Evolutionary conservation across 2,329 filamentous ascomycete genomes (phyloP), one percentile per base, ranked within the genome.

Genomic region (Calonectria multiphialidica): DNA sequence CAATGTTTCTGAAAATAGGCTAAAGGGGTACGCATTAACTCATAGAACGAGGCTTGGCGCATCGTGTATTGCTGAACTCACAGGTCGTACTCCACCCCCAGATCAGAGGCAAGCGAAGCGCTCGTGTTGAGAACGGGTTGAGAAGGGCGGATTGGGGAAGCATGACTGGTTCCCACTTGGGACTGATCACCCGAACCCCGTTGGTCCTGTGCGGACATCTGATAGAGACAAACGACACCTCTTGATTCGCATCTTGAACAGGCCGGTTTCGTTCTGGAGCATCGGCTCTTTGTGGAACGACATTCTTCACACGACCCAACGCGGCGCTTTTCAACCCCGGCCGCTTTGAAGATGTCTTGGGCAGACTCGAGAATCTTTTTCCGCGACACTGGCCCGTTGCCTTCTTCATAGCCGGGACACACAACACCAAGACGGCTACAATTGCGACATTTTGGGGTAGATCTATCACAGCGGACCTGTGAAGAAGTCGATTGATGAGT

Each of bases 291-390:
- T 12, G 77, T 75, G 7, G 66, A 49, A 30, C 79, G 76, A 28
- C 80, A 81, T 55, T 79, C 79, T 23, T 78, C 66, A 63, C 80
- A 81, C 5, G 80, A 80, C 13, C 79, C 77, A 23, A 81, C 74
- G 18, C 75, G 72, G 13, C 80, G 75, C 69, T 78, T 81, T 63
- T 80, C 78, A 33, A 81, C 73, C 40, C 79, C 78, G 7, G 80
- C 68, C 10, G 74, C 76, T 23, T 70, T 72, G 70, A 80, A 81
- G 65, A 81, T 80, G 69, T 76, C 74, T 30, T 80, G 74, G 45
- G 78, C 75, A 5, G 75, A 75, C 53, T 77, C 74, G 42, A 76
- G 72, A 16, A 79, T 71, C 62, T 78, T 75, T 10, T 72, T 74
- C 37, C 76, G 70, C 9, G 78, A 76, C 30, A 76, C 75, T 44